Conservation (phyloP, 2,329 filamentous ascomycete species). For the Corinectria fuckeliana region DNA sequence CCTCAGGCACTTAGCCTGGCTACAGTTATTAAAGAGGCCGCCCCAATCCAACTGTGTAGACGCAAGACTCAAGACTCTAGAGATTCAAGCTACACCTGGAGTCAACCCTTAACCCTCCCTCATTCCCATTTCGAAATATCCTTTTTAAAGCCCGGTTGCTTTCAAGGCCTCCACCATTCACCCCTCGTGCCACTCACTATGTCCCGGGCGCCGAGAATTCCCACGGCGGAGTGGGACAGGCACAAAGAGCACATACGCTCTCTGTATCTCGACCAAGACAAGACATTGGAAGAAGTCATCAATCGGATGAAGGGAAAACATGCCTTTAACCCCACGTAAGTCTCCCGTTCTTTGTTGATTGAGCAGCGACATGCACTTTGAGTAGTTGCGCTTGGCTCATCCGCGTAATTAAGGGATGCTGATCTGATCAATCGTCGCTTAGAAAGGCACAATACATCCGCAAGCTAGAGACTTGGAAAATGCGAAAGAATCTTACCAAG, state of each 20-base stretch:
- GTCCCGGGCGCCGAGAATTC: not conserved
- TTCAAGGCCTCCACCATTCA: not conserved
- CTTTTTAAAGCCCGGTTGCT: not conserved
- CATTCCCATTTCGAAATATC: not conserved
- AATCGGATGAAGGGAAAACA: not conserved
- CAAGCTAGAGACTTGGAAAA: not conserved
- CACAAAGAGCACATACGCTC: not conserved
- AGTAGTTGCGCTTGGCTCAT: not conserved
- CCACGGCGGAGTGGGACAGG: not conserved
- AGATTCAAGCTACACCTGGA: not conserved
- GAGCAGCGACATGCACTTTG: not conserved
- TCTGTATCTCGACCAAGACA: conserved; percentile 10
- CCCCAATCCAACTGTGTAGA: not conserved
- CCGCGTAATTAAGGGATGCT: too few relatives aligned
- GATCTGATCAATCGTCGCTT: not conserved
- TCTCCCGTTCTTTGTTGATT: not conserved
- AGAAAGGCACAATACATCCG: conserved; percentile 15
- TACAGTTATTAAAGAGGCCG: not conserved
- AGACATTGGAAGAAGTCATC: conserved; percentile 8
- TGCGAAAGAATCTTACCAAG: conserved; percentile 10
- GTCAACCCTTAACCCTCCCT: too few relatives aligned
- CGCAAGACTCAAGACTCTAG: not conserved
- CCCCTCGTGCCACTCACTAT: not conserved
- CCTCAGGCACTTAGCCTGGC: not conserved
- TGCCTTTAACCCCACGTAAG: conserved; percentile 6